Conservation (phyloP, 352 stramenopile species). For the Elongisporangium prolatum region DNA sequence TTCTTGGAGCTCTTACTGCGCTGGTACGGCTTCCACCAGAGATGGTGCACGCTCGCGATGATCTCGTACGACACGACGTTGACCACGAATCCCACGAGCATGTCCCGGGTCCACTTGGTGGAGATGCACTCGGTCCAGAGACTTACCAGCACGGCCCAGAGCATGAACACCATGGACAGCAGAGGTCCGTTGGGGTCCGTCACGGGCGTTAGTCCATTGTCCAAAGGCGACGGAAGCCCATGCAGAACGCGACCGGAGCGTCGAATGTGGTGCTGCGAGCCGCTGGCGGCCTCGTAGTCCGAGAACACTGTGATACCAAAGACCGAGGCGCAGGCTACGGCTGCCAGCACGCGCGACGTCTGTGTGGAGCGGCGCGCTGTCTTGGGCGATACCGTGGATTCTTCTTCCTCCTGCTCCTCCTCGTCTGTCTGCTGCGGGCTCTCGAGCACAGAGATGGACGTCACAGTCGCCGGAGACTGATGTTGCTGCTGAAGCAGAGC, state of each 20-base stretch:
- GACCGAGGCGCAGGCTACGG: constrained; percentile 43
- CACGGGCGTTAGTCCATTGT: neutral
- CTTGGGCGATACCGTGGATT: constrained; percentile 31
- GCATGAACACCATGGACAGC: neutral
- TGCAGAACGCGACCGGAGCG: constrained; percentile 57
- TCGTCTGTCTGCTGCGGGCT: constrained; percentile 20
- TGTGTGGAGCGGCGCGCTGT: constrained; percentile 56
- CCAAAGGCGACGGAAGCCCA: constrained; percentile 32
- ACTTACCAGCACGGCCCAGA: neutral
- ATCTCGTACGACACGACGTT: constrained; percentile 71
- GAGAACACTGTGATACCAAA: constrained; percentile 75
- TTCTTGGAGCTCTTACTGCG: neutral
- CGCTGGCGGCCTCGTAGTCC: constrained; percentile 37
- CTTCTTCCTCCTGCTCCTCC: constrained; percentile 17
- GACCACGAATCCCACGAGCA: constrained; percentile 57
- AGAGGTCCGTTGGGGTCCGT: neutral
- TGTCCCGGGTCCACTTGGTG: constrained; percentile 13
- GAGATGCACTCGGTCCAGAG: neutral
- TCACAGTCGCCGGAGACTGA: constrained; percentile 5
- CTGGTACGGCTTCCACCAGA: constrained; percentile 29
- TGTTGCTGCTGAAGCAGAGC: constrained; percentile 25
- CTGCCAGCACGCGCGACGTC: constrained; percentile 16
- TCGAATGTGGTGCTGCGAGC: constrained; percentile 37
- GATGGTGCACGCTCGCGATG: constrained; percentile 59
- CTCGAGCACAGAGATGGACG: constrained; percentile 21